Evolutionary conservation across 2,329 filamentous ascomycete genomes (phyloP), one percentile per base, ranked within the genome.

Genomic region (Westerdykella aurantiaca): DNA sequence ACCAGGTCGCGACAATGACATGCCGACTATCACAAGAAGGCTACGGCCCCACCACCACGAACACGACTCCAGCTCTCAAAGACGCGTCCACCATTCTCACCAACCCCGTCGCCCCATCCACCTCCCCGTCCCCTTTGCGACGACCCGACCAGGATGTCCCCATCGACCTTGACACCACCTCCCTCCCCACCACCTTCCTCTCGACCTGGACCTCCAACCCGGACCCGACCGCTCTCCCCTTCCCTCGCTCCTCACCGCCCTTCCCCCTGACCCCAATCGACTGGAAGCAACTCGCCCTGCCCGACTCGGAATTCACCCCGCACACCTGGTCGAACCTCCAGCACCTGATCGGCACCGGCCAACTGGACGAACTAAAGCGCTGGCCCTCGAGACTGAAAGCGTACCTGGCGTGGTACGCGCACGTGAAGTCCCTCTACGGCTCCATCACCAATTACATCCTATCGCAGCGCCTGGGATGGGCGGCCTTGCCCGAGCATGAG

Each of bases 361-460:
- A 73, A 46, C 76, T 83, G 43, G 73, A 75, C 47, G 64, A 73
- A 29, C 68, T 83, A 10, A 80, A 77, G 57, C 76, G 80, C 51
- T 75, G 73, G 60, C 80, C 80, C 17, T 79, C 76, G 48, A 74
- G 80, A 51, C 68, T 82, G 13, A 70, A 71, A 57, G 73, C 75
- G 42, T 83, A 83, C 56, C 70, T 82, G n/a, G 69, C 71, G 25
- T 83, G 80, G 79, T 75, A 74, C 3, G 64, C 67, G 34, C 64
- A 74, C 31, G 77, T 73, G 34, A 81, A 80, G 53, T 58, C 64
- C n/a, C 56, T 70, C 33, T 80, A 80, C 58, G 78, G 78, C 40
- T 71, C 71, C 33, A 76, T 80, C 38, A 77, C 74, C 39, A 70
- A 75, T 44, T 83, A 76, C 57, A 72, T 83, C 31, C 74, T 79